Conservation (phyloP, 116 monocot species). For the Iris pallida region DNA sequence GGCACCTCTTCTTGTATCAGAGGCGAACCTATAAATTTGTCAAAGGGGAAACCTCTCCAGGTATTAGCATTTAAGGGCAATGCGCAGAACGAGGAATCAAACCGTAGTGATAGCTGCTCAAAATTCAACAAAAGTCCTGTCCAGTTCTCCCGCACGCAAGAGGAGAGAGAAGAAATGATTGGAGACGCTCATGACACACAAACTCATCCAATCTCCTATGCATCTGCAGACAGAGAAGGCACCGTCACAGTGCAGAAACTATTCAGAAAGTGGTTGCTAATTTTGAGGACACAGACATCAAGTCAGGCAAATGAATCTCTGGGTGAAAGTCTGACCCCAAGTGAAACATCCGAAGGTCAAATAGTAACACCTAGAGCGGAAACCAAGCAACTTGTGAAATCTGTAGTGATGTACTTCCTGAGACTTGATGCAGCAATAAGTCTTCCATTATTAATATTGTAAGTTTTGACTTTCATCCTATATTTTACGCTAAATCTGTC, state of each 20-base stretch:
- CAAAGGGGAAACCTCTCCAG: constrained; percentile 28
- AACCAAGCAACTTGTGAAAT: constrained; percentile 24
- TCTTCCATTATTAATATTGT: constrained; percentile 49
- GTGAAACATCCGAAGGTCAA: constrained; percentile 11
- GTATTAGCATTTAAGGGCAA: constrained; percentile 46
- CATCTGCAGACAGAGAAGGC: constrained; percentile 21
- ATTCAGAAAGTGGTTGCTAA: constrained; percentile 49
- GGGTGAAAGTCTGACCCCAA: constrained; percentile 8
- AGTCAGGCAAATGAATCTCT: constrained; percentile 16
- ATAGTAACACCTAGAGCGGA: constrained; percentile 6
- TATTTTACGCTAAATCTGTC: too few species aligned
- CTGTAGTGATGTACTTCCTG: constrained; percentile 27
- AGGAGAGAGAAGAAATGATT: constrained; percentile 29
- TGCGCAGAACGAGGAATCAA: constrained; percentile 33
- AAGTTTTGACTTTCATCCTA: constrained; percentile 22
- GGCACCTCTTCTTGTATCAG: constrained; percentile 8
- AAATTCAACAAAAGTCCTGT: constrained; percentile 29
- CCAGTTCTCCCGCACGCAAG: constrained; percentile 30
- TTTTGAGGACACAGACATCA: constrained; percentile 35
- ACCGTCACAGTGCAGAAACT: constrained; percentile 22
- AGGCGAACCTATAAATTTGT: constrained; percentile 12
- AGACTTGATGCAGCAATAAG: constrained; percentile 49
- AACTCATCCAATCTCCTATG: constrained; percentile 24
- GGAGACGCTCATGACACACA: constrained; percentile 23
- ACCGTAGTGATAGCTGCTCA: constrained; percentile 17